Percentiles rank a stretch among this genome's conserved stretches.
Conservation (phyloP, 1,139 yeast species). For the Geotrichum europaeum region DNA sequence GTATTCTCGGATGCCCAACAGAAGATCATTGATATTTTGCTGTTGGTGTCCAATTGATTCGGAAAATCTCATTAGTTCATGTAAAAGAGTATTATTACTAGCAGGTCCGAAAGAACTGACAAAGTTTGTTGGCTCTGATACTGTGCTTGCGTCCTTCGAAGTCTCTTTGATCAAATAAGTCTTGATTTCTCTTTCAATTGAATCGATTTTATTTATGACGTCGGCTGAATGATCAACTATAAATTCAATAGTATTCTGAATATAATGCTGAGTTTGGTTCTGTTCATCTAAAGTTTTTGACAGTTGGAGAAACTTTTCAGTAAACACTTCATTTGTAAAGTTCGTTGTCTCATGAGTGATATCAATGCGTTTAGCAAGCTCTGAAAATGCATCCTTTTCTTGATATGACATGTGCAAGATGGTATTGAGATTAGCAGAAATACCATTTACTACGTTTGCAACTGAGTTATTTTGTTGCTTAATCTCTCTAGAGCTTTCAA, state of each 20-base stretch:
- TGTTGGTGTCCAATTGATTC: constrained; percentile 8
- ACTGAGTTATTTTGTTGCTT: neutral
- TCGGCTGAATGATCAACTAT: neutral
- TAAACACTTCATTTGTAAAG: neutral
- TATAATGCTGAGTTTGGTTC: neutral
- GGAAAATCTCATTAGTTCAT: neutral
- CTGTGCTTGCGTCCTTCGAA: neutral
- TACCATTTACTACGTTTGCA: neutral
- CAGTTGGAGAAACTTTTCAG: constrained; percentile 12
- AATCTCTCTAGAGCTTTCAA: neutral
- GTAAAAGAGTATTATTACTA: neutral
- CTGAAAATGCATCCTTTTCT: neutral
- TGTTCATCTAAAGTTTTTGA: constrained; percentile 3
- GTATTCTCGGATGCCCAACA: constrained; percentile 7
- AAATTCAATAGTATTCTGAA: neutral
- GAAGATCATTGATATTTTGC: constrained; percentile 8
- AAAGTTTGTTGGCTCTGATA: neutral
- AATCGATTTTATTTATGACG: neutral
- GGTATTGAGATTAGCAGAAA: neutral
- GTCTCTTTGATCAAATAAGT: neutral
- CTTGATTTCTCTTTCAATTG: neutral
- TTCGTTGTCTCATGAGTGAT: neutral
- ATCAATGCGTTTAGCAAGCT: neutral
- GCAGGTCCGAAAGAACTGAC: neutral
- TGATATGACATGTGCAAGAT: neutral